These are phyloP conservation scores for Colletotrichum tofieldiae DNA, from an alignment of 2,329 filamentous ascomycete genomes.

Conservation along the genomic window DNA sequence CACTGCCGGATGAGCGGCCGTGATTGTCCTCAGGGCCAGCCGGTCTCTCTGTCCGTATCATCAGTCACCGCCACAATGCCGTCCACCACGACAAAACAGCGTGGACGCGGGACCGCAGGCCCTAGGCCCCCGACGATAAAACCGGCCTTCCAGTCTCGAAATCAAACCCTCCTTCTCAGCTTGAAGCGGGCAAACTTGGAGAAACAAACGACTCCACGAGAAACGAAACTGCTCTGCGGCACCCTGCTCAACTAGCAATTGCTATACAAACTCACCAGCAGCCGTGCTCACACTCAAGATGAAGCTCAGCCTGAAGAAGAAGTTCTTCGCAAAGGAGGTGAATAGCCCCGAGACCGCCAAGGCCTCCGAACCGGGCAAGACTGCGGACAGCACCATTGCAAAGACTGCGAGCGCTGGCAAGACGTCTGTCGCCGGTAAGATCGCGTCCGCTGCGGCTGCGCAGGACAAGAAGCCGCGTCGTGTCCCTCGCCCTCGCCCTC, in stretches of 20 bases:
- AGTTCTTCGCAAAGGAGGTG: not conserved
- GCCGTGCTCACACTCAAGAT: not conserved
- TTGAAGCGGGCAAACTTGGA: not conserved
- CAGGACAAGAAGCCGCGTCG: constrained; percentile 17
- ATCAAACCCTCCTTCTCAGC: not conserved
- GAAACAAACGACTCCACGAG: not conserved
- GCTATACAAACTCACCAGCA: not conserved
- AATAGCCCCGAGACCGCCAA: not conserved
- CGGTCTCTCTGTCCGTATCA: not conserved
- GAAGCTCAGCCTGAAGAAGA: not conserved
- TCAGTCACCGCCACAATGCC: not conserved
- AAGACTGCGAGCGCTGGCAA: not conserved
- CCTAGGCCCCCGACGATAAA: not conserved
- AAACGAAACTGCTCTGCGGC: not conserved
- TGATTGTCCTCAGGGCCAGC: not conserved
- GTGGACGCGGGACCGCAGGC: no score
- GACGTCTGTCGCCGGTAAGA: not conserved
- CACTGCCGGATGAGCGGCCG: not conserved
- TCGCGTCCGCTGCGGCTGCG: not conserved
- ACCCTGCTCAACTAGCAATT: not conserved
- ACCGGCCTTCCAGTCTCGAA: not conserved
- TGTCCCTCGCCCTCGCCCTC: not conserved
- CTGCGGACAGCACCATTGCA: not conserved
- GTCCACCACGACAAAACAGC: not conserved
- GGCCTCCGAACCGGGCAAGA: not conserved